These are phyloP conservation scores for Phytophthora rubi DNA, from an alignment of 352 stramenopile species.

Conservation along the genomic window DNA sequence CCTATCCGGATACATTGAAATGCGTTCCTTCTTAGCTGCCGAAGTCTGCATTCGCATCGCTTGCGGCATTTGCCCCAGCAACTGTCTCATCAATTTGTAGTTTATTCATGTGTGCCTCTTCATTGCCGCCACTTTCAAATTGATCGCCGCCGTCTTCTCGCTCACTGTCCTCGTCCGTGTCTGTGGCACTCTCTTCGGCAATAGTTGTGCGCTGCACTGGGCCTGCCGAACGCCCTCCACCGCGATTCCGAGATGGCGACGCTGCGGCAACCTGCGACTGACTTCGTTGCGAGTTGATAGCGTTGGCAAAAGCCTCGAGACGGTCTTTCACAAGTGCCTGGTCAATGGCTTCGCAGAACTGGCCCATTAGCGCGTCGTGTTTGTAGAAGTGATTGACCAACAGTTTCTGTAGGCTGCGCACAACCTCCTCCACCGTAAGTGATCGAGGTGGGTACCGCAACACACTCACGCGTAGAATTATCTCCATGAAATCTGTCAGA, in stretches of 20 bases:
- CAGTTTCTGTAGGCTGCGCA: slow-evolving; percentile 63
- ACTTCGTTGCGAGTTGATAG: slow-evolving; percentile 50
- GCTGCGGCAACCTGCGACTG: slow-evolving; percentile 4
- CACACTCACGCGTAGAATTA: slow-evolving; percentile 64
- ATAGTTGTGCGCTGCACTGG: slow-evolving; percentile 14
- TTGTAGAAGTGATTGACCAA: slow-evolving; percentile 73
- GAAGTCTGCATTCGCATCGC: neutral
- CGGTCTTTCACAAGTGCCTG: slow-evolving; percentile 64
- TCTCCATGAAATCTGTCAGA: slow-evolving; percentile 82
- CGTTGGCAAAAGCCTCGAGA: slow-evolving; percentile 63
- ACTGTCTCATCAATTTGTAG: neutral
- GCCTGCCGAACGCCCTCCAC: slow-evolving; percentile 20
- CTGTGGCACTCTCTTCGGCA: slow-evolving; percentile 20
- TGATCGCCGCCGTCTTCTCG: slow-evolving; percentile 6
- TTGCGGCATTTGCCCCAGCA: neutral
- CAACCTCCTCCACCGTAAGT: slow-evolving; percentile 45
- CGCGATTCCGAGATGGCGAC: slow-evolving; percentile 14
- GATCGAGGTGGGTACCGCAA: slow-evolving; percentile 63
- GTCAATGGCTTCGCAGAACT: slow-evolving; percentile 66
- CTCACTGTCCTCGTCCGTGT: slow-evolving; percentile 28
- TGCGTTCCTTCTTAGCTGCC: no score
- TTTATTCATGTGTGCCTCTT: neutral
- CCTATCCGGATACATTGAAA: no score
- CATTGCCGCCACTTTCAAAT: neutral
- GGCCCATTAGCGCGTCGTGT: slow-evolving; percentile 64